Percentiles rank a stretch among this genome's conserved stretches.
Evolutionary conservation across 176 grass and related monocot species (phyloP).

Genomic region (Pontederia crassipes): DNA sequence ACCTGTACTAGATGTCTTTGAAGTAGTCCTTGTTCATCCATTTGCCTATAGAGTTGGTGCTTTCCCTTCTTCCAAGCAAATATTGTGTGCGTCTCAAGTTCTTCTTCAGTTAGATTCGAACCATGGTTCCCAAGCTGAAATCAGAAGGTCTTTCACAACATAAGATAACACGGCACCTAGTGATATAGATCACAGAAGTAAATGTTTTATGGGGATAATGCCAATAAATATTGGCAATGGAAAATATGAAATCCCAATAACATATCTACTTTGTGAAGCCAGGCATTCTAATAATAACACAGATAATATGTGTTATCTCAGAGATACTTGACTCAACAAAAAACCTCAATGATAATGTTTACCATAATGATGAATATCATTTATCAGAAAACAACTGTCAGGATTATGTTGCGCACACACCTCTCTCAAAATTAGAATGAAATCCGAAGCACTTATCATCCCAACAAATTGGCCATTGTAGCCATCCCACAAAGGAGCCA

Average conservation of each 20-base stretch:
- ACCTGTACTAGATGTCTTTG: slow-evolving; percentile 64
- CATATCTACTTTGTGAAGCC: not conserved
- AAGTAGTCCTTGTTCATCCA: slow-evolving; percentile 45
- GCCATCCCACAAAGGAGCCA: slow-evolving; percentile 94
- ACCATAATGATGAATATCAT: too few relatives aligned
- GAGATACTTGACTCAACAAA: not conserved
- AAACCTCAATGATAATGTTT: not conserved
- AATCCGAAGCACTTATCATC: slow-evolving; percentile 79
- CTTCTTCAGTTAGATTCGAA: slow-evolving; percentile 83
- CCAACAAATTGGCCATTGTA: slow-evolving; percentile 83
- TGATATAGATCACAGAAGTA: not conserved
- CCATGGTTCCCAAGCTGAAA: slow-evolving; percentile 90
- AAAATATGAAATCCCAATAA: not conserved
- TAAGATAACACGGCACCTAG: not conserved
- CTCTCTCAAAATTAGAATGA: slow-evolving; percentile 94
- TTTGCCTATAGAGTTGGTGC: slow-evolving; percentile 50
- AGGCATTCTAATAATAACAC: not conserved
- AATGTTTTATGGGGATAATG: not conserved
- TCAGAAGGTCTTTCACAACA: too few relatives aligned
- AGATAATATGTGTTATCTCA: not conserved
- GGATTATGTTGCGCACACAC: slow-evolving; percentile 16
- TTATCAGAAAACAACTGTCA: not conserved
- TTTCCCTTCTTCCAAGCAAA: slow-evolving; percentile 97
- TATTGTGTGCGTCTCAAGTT: slow-evolving; percentile 96
- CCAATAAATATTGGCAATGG: not conserved